phyloP scores from a whole-genome alignment of 495 filamentous ascomycete species.

The Penicillium coffeae region DNA sequence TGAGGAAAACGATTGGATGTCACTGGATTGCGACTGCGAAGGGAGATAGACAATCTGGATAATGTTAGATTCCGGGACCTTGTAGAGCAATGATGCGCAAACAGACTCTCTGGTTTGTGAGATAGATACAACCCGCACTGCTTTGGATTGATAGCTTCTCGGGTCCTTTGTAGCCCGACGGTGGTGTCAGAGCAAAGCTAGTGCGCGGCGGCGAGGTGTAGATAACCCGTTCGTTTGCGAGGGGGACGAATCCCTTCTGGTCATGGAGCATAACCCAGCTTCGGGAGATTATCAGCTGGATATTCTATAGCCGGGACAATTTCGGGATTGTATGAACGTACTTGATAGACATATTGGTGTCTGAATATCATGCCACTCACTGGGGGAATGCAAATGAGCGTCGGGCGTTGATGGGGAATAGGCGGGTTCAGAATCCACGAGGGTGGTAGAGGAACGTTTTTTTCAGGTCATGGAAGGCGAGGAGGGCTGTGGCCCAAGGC shows the following conservation, averaged over 20 bases:
- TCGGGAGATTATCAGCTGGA: neutral
- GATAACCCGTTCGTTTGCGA: slow-evolving; percentile 65
- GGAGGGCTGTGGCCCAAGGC: no score
- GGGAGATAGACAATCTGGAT: slow-evolving; percentile 85
- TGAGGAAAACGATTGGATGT: slow-evolving; percentile 81
- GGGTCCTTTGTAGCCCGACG: slow-evolving; percentile 52
- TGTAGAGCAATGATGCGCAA: neutral
- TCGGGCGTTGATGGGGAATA: neutral
- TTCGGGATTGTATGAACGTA: no score
- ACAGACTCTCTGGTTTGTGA: slow-evolving; percentile 86
- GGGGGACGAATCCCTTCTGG: slow-evolving; percentile 59
- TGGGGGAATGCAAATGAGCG: neutral
- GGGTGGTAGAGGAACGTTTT: no score
- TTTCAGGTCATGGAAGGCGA: no score
- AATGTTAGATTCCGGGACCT: slow-evolving; percentile 1
- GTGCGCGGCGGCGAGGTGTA: slow-evolving; percentile 72
- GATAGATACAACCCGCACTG: slow-evolving; percentile 61
- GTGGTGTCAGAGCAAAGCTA: slow-evolving; percentile 57
- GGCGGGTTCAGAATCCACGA: neutral
- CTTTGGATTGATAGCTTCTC: slow-evolving; percentile 56
- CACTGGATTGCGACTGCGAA: slow-evolving; percentile 51
- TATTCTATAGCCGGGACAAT: no score
- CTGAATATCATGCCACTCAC: slow-evolving; percentile 7
- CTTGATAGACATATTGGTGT: slow-evolving; percentile 62
- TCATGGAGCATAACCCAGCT: slow-evolving; percentile 81